A percentile compares a stretch with the other conserved stretches of the same genome.
phyloP scores from a whole-genome alignment of 2,329 filamentous ascomycete species.

The Colletotrichum lindemuthianum region DNA sequence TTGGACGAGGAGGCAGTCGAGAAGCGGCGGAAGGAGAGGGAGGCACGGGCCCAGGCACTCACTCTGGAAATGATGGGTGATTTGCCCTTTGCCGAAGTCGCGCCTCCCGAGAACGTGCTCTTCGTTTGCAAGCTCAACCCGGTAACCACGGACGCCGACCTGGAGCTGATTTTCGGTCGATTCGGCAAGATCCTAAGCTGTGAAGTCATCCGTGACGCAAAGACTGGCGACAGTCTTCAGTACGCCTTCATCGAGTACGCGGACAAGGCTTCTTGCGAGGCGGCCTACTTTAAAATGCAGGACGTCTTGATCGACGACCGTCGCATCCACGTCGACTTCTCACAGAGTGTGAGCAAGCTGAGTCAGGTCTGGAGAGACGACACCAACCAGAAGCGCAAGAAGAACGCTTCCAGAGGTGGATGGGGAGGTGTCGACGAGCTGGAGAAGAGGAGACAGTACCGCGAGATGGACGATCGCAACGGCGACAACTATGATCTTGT shows the following conservation, averaged over 20 bases:
- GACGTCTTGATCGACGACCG: conserved; percentile 96
- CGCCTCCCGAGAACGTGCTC: conserved; percentile 94
- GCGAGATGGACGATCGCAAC: conserved; percentile 64
- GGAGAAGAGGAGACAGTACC: conserved; percentile 91
- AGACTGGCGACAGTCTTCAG: conserved; percentile 93
- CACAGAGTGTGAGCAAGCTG: conserved; percentile 89
- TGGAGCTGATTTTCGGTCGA: conserved; percentile 95
- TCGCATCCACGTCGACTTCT: conserved; percentile 98
- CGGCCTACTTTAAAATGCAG: conserved; percentile 99
- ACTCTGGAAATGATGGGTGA: conserved; percentile 99
- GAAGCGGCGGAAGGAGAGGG: conserved; percentile 82
- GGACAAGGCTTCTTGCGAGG: conserved; percentile 90
- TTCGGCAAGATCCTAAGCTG: conserved; percentile 96
- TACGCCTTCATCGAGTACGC: conserved; percentile 99
- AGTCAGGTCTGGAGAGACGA: conserved; percentile 89
- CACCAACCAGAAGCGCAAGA: conserved; percentile 81
- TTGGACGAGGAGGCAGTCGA: conserved; percentile 83
- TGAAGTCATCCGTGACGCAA: conserved; percentile 93
- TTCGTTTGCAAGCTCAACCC: conserved; percentile 99
- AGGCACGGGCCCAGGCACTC: conserved; percentile 91
- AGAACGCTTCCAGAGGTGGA: conserved; percentile 69
- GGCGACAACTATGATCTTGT: conserved; percentile 78
- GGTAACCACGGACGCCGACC: conserved; percentile 92
- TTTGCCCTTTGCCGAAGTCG: conserved; percentile 95
- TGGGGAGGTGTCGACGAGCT: conserved; percentile 91